Evolutionary conservation across 495 filamentous ascomycete species (phyloP), one percentile per base, ranked within the genome.

Genomic region (Daldinia decipiens): DNA sequence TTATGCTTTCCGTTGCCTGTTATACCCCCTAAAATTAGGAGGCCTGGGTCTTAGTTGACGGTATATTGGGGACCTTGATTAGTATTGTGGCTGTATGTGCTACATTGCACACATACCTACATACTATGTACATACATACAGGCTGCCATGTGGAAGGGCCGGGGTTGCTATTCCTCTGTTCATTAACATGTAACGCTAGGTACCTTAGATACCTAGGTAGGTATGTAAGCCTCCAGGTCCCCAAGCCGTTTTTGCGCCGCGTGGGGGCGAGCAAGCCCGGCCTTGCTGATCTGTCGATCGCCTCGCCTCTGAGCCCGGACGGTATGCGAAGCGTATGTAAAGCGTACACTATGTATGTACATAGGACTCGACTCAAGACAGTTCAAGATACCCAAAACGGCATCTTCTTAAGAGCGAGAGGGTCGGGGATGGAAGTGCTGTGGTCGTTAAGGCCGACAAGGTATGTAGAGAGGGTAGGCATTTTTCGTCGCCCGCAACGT

Each of bases 51-150:
- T 71, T 71, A 71, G 51, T 71, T 66, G 62, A 32, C 59, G 68
- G 68, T 62, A 72, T 72, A 72, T 67, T 55, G 61, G 29, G 29
- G 29, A 29, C 27, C 27, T 6, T 29, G 6, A 29, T 29, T 29
- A 29, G 26, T 27, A 3, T 27, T 27, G 26, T 29, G 2, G 27
- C 29, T 32, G 57, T 62, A 67, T 63, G 58, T 67, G 34, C 31
- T 19, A 71, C 57, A 64, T 67, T 54, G 45, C 53, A 67, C 68
- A 52, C n/a, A n/a, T n/a, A n/a, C n/a, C n/a, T 66, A 71, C 68
- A 71, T 9, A 36, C 12, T 36, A 36, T 9, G 13, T 53, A 27
- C 68, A 71, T 9, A 34, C 2, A 34, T 13, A 36, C 34, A 13
- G 13, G 26, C 39, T 65, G 59, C 64, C 70, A 72, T 72, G 65